These are phyloP conservation scores for Capsella rubella DNA, from an alignment of 441 rosid genomes.

Conservation along the genomic window DNA sequence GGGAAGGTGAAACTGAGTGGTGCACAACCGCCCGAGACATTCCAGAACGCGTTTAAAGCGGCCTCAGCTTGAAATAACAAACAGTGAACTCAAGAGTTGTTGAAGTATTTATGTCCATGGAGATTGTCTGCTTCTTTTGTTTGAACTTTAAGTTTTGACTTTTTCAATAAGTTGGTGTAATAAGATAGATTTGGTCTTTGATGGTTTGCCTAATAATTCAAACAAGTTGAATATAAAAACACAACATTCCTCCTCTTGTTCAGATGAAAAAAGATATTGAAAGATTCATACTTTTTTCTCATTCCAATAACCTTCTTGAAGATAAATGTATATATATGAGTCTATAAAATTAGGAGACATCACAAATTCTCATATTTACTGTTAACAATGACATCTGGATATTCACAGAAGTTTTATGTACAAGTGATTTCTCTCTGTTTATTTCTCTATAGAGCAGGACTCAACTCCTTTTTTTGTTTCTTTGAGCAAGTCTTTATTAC, in stretches of 20 bases:
- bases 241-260: not conserved
- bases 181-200: slow-evolving; percentile 12
- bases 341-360: slow-evolving; percentile 29
- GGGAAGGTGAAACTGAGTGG: slow-evolving; percentile 79
- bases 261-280: not conserved
- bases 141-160: not conserved
- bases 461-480: slow-evolving; percentile 1
- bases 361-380: slow-evolving; percentile 36
- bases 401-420: slow-evolving; percentile 40
- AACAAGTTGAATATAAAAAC: slow-evolving; percentile 5
- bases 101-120: slow-evolving; percentile 12
- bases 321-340: slow-evolving; percentile 36
- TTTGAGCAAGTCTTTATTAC: slow-evolving; percentile 18
- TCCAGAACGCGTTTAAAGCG: slow-evolving; percentile 69
- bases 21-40: slow-evolving; percentile 79
- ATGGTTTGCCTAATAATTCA: slow-evolving; percentile 6
- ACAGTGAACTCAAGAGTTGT: not conserved
- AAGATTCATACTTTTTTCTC: slow-evolving; percentile 10
- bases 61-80: slow-evolving; percentile 45
- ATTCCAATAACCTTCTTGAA: slow-evolving; percentile 6
- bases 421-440: slow-evolving; percentile 44
- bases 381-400: slow-evolving; percentile 28
- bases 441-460: slow-evolving; percentile 22
- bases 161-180: slow-evolving; percentile 28
- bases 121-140: slow-evolving; percentile 17